phyloP scores from a whole-genome alignment of 164 flowering plant genomes.

The Annona cherimola region DNA sequence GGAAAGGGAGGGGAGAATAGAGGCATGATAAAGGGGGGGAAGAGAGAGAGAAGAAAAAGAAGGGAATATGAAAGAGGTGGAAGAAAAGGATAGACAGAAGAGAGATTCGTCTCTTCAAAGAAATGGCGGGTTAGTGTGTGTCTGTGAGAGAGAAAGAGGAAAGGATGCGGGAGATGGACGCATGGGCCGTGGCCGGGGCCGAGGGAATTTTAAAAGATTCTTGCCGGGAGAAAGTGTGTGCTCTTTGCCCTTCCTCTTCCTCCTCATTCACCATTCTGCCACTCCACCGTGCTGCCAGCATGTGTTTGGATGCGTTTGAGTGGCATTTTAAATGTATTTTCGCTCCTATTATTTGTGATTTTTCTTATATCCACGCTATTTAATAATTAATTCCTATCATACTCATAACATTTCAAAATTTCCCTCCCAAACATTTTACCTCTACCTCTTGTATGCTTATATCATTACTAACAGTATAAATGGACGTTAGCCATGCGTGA shows the following conservation, averaged over 20 bases:
- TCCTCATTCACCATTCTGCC: background rate
- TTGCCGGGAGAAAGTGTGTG: background rate
- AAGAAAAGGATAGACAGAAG: conserved; percentile 15
- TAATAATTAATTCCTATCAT: no score
- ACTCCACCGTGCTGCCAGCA: no score
- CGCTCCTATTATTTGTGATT: background rate
- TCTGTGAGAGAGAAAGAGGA: background rate
- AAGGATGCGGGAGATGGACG: background rate
- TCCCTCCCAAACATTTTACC: no score
- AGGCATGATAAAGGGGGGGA: background rate
- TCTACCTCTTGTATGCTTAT: no score
- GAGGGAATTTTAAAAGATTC: background rate
- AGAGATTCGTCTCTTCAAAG: conserved; percentile 12
- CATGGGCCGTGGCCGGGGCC: background rate
- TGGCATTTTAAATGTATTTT: background rate
- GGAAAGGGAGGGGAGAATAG: background rate
- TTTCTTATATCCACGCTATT: no score
- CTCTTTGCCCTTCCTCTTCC: background rate
- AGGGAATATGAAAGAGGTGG: background rate
- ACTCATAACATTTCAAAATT: no score
- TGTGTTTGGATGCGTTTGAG: no score
- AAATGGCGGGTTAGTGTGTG: background rate
- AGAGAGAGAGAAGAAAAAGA: background rate
- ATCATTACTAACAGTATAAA: no score
- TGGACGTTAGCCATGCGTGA: no score